Evolutionary conservation across 371 early-diverging fungal species (phyloP), one percentile per base, ranked within the genome.

Genomic region (Apophysomyces ossiformis): DNA sequence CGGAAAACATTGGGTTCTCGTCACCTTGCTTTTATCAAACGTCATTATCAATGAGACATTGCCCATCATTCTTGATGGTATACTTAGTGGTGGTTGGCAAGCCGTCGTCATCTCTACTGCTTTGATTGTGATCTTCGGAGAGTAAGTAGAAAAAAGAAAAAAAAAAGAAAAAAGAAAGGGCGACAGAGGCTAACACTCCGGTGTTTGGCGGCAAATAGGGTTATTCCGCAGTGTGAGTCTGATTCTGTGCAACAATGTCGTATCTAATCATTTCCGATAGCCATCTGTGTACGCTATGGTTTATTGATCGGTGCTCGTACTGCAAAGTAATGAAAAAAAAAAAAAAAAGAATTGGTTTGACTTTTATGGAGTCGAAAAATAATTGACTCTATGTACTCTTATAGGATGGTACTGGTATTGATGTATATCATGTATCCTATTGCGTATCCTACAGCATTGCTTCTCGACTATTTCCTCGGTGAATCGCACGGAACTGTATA

Each of bases 1-100:
- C 43, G 90, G 93, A 70, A 87, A 89, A 57, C 94, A 94, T 66
- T 89, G 93, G 90, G 89, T 95, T 1, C 83, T 95, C 5, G 95
- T 95, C 4, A 96, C 98, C 1, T 76, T 98, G 57, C 76, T 98
- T 15, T 77, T 98, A 32, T 88, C 93, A 12, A 98, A 97, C 78
- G 95, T 95, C 11, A 83, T 98, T 41, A 89, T 97, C 41, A 97
- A 97, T 77, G 97, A 97, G 74, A 93, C 97, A 2, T 78, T 98
- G 64, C 99, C 99, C 4, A 94, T 98, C 56, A 87, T 98, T 71
- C 76, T 95, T 63, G 95, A 96, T 66, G 83, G 86, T 35, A 84
- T 93, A 0, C 77, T 92, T 5, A 92, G 92, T 54, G 92, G 91
- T 46, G 90, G 92, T 36, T 90, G 95, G 62, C 85, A 90, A 54